A percentile compares a stretch with the other conserved stretches of the same genome.
phyloP scores from a whole-genome alignment of 768 basidiomycete species.

The Lentinula aciculospora region DNA sequence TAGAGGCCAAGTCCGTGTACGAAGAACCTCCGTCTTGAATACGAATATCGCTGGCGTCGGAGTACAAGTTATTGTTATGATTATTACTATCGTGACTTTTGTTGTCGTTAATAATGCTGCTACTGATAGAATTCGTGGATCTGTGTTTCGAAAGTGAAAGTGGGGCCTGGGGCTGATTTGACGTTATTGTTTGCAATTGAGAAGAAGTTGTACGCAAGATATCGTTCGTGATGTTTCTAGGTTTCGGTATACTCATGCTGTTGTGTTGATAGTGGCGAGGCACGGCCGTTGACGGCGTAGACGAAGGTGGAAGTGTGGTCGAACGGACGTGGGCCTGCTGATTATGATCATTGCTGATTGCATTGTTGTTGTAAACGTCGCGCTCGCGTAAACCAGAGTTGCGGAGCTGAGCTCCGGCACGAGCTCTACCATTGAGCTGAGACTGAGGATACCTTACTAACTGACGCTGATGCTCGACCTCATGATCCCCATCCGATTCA shows the following conservation, averaged over 20 bases:
- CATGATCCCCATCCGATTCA: constrained; percentile 2
- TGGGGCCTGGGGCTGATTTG: constrained; percentile 12
- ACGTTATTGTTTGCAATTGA: constrained; percentile 12
- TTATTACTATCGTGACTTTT: constrained; percentile 12
- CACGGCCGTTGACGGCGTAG: constrained; percentile 16
- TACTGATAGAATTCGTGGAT: constrained; percentile 19
- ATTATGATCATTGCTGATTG: constrained; percentile 18
- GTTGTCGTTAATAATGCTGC: constrained; percentile 15
- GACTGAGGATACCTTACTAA: constrained; percentile 4
- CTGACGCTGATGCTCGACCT: not conserved
- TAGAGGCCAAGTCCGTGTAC: constrained; percentile 5
- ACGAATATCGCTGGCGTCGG: constrained; percentile 19
- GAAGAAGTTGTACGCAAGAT: constrained; percentile 10
- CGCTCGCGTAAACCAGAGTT: not conserved
- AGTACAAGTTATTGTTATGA: constrained; percentile 16
- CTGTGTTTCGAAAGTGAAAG: constrained; percentile 17
- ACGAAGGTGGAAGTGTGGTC: constrained; percentile 39
- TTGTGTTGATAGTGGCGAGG: constrained; percentile 42
- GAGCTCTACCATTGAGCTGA: constrained; percentile 5
- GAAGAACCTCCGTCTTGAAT: constrained; percentile 10
- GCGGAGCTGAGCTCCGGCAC: not conserved
- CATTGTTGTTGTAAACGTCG: constrained; percentile 8
- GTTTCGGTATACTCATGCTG: constrained; percentile 39
- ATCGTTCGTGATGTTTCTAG: constrained; percentile 27
- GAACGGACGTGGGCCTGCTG: constrained; percentile 35